Conservation (phyloP, 768 basidiomycete genomes). For the Xerocomellus amylosporus region DNA sequence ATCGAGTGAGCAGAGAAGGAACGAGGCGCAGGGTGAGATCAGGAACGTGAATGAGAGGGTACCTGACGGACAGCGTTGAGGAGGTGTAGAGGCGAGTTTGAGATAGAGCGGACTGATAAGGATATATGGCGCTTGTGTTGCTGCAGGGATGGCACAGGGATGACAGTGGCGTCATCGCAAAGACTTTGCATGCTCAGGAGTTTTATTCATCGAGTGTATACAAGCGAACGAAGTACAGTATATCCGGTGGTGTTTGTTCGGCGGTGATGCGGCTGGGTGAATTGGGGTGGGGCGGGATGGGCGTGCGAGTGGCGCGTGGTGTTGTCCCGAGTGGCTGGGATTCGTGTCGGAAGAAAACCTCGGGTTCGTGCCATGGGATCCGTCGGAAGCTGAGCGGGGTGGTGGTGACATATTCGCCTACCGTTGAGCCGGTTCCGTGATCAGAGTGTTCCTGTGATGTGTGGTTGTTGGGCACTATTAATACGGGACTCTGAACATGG, state of each 20-base stretch:
- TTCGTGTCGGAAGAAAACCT: constrained; percentile 4
- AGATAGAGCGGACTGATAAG: constrained; percentile 4
- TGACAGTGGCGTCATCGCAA: neutral
- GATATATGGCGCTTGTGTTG: constrained; percentile 18
- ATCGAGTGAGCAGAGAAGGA: neutral
- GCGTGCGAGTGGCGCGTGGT: neutral
- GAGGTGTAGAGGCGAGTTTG: neutral
- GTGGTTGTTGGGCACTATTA: constrained; percentile 5
- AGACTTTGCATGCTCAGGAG: neutral
- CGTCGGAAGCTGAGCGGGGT: constrained; percentile 11
- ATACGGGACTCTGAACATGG: neutral
- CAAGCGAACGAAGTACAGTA: neutral
- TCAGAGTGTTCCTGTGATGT: constrained; percentile 27
- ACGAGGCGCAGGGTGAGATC: constrained; percentile 10
- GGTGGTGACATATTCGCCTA: constrained; percentile 15
- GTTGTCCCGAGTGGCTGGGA: constrained; percentile 2
- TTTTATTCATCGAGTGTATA: too few relatives aligned
- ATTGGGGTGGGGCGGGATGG: neutral
- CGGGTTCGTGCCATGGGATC: constrained; percentile 9
- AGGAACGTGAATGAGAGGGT: constrained; percentile 12
- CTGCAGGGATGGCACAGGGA: constrained; percentile 10
- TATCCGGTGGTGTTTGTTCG: too few relatives aligned
- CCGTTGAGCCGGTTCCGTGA: constrained; percentile 28
- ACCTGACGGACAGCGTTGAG: neutral
- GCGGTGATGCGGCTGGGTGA: neutral